Conservation (phyloP, 305 asterid genomes). For the Fraxinus floribunda region DNA sequence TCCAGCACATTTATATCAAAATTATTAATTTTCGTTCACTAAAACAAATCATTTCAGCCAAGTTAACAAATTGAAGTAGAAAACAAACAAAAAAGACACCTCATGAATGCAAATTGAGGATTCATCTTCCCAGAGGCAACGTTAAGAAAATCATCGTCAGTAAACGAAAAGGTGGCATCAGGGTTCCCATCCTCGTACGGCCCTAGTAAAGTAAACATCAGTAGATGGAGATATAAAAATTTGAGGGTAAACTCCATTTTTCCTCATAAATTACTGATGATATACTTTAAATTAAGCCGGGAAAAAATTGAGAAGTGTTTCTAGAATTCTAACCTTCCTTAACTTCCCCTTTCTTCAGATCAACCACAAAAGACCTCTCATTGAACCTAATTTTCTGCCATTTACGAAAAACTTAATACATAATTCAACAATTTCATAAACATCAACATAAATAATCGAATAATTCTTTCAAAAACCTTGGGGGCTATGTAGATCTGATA, state of each 20-base stretch:
- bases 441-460: not conserved
- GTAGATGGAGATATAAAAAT: not conserved
- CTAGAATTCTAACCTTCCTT: slow-evolving; percentile 64
- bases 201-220: slow-evolving; percentile 38
- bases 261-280: not conserved
- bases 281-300: not conserved
- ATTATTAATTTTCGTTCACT: not conserved
- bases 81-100: slow-evolving; percentile 41
- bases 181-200: slow-evolving; percentile 81
- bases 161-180: slow-evolving; percentile 83
- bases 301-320: not conserved
- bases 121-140: slow-evolving; percentile 91
- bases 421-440: not conserved
- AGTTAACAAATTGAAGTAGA: not conserved
- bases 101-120: slow-evolving; percentile 94
- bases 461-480: slow-evolving; percentile 44
- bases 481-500: slow-evolving; percentile 93
- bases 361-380: slow-evolving; percentile 77
- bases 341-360: slow-evolving; percentile 92
- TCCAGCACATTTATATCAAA: not conserved
- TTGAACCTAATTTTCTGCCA: slow-evolving; percentile 82
- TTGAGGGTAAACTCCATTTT: not conserved
- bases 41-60: not conserved
- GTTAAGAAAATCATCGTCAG: slow-evolving; percentile 80
- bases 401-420: not conserved